phyloP scores from a whole-genome alignment of 257 asterid genomes.

The Hygrophila difformis region DNA sequence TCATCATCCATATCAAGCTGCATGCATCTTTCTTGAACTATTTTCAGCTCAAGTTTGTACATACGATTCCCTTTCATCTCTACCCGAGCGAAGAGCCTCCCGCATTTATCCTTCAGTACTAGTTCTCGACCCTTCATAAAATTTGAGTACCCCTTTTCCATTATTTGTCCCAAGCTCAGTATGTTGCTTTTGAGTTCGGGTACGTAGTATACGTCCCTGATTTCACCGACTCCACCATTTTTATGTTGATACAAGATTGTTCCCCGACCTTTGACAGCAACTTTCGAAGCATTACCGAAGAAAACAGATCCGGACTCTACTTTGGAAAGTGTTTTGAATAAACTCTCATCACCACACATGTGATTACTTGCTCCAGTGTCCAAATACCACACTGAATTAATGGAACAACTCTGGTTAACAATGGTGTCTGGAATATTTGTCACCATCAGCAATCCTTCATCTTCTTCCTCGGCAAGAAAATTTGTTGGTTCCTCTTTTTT shows the following conservation, averaged over 20 bases:
- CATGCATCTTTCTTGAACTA: no score
- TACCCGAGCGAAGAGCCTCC: neutral
- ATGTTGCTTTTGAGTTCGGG: no score
- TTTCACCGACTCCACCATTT: neutral
- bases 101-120: neutral
- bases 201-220: neutral
- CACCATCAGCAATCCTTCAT: no score
- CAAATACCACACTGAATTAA: conserved; percentile 5
- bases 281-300: neutral
- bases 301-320: neutral
- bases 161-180: no score
- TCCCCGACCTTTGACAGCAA: neutral
- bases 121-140: neutral
- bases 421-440: neutral
- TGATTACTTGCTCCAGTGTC: no score
- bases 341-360: neutral
- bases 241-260: neutral
- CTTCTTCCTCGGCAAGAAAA: neutral
- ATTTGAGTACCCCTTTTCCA: no score
- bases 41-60: no score
- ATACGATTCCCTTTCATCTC: neutral
- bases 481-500: neutral
- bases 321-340: neutral
- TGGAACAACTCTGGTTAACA: neutral
- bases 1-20: no score